Base-by-base conservation (phyloP, 73 alveolate species). In the Blepharisma stoltei region DNA sequence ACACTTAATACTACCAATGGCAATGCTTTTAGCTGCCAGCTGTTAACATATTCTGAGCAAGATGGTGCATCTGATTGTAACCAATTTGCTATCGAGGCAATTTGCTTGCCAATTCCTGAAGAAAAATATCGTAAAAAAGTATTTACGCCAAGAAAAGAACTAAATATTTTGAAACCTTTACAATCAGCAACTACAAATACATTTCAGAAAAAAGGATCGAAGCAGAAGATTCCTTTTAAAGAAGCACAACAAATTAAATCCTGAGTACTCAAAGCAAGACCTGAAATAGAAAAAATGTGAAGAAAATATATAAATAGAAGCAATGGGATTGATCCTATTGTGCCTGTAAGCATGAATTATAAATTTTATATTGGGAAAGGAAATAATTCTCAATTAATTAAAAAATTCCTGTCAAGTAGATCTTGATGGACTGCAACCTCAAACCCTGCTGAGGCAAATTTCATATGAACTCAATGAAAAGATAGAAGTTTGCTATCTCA, bases 341-440 rank as follows among this genome's bases (percentile, higher is more conserved):
- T 25, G 11, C 48, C 38, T 8, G 18, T 14, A 20, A 60, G 46
- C 2, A 47, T 38, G n/a, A 23, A 77, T 0, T 85, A 84, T 67
- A 90, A 87, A 69, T 88, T 84, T 43, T 89, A 86, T 37, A 66
- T 90, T 43, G 96, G 96, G 25, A 90, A 85, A 55, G 96, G 96
- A 7, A 90, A 90, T 83, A 90, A 90, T 66, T 81, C 92, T 6
- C 32, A 55, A 14, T 60, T 90, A 18, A 90, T 90, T 0, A 77
- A 86, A 48, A 60, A 48, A 49, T 45, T 73, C 43, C 80, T 90
- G 46, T 82, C 89, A 52, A 23, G 52, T 54, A 46, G 96, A 65
- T 87, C 90, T 80, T 90, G 96, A 94, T 90, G 96, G 96, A 79
- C 86, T 1, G 54, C 54, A 76, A 84, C 84, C 52, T 67, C 55